Evolutionary conservation across 2,329 filamentous ascomycete genomes (phyloP).

Genomic region (Paracamarosporium sp.): DNA sequence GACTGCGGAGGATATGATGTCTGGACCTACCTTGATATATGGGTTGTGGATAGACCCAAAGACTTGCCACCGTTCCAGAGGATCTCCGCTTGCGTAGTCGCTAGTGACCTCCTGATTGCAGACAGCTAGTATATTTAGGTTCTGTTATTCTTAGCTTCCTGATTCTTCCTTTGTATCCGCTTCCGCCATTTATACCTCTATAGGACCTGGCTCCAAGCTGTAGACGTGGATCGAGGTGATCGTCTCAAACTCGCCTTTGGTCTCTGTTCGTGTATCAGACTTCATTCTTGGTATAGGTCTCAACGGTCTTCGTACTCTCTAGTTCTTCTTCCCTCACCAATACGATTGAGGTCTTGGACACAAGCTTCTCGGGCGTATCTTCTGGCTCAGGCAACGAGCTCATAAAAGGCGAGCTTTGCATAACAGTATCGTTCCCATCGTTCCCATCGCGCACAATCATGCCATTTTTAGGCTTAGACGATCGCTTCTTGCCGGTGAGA

Average conservation of each 20-base stretch:
- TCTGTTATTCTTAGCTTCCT: conserved; percentile 53
- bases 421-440: conserved; percentile 71
- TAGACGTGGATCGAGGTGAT: conserved; percentile 86
- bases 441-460: conserved; percentile 60
- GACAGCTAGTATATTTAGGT: conserved; percentile 73
- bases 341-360: conserved; percentile 65
- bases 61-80: conserved; percentile 62
- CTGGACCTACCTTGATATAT: conserved; percentile 61
- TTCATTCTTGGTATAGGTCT: too few relatives aligned
- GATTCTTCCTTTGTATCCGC: conserved; percentile 47
- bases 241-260: conserved; percentile 72
- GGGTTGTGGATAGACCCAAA: conserved; percentile 81
- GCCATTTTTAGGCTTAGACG: conserved; percentile 44
- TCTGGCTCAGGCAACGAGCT: conserved; percentile 66
- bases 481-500: conserved; percentile 71
- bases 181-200: conserved; percentile 60
- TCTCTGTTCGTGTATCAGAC: conserved; percentile 57
- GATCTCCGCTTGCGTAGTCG: conserved; percentile 64
- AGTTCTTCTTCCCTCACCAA: conserved; percentile 77
- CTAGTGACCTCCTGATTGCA: conserved; percentile 68
- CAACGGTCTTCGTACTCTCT: conserved; percentile 58
- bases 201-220: conserved; percentile 74
- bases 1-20: not conserved
- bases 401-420: conserved; percentile 72
- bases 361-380: conserved; percentile 53